Evolutionary conservation across 139 green algal species (phyloP).

Genomic region (Chlorokybus atmophyticus): DNA sequence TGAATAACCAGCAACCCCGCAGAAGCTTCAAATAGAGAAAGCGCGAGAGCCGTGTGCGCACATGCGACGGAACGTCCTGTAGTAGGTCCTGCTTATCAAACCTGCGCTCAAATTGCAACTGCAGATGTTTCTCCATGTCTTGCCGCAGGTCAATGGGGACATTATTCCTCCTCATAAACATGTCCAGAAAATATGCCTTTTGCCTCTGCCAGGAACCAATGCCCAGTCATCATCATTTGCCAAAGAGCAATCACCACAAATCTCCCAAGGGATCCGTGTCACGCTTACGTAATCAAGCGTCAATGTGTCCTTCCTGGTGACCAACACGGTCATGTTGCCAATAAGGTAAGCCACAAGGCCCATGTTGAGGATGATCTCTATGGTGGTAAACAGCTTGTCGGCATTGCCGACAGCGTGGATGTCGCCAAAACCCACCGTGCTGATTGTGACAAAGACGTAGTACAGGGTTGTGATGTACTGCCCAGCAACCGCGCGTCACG

Average conservation of each 20-base stretch:
- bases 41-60: no score
- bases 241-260: no score
- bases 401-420: slow-evolving; percentile 4
- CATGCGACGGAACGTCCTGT: no score
- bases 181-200: neutral
- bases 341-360: slow-evolving; percentile 8
- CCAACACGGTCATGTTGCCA: slow-evolving; percentile 7
- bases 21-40: no score
- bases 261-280: no score
- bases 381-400: slow-evolving; percentile 7
- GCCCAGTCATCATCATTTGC: neutral
- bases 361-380: slow-evolving; percentile 4
- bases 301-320: neutral
- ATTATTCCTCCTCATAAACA: neutral
- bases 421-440: slow-evolving; percentile 24
- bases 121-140: neutral
- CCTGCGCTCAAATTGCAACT: no score
- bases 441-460: slow-evolving; percentile 21
- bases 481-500: no score
- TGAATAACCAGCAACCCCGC: no score
- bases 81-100: no score
- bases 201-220: neutral
- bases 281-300: neutral
- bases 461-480: slow-evolving; percentile 23
- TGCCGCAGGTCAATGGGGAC: neutral